A percentile compares a stretch with the other conserved stretches of the same genome.
Conservation (phyloP, 1,284 basidiomycete species). For the Rhodotorula sp. region DNA sequence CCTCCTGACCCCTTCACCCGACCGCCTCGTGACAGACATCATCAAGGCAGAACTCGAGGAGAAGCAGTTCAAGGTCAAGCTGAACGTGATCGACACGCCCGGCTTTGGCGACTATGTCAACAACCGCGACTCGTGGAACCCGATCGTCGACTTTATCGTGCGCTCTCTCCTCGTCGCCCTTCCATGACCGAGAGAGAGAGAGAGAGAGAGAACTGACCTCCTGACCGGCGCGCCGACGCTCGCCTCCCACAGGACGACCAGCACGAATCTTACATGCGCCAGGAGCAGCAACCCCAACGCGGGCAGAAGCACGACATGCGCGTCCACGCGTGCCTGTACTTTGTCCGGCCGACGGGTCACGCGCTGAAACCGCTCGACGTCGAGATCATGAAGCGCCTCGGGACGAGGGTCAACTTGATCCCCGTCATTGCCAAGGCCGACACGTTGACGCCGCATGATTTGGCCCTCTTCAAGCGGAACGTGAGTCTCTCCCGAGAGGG, state of each 20-base stretch:
- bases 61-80: slow-evolving; percentile 98
- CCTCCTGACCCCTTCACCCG: too few species aligned
- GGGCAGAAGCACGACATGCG: slow-evolving; percentile 89
- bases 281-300: slow-evolving; percentile 96
- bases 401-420: slow-evolving; percentile 92
- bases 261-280: slow-evolving; percentile 98
- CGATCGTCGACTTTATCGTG: slow-evolving; percentile 93
- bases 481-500: slow-evolving; percentile 54
- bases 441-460: slow-evolving; percentile 89
- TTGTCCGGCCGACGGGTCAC: slow-evolving; percentile 85
- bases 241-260: slow-evolving; percentile 71
- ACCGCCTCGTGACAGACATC: slow-evolving; percentile 43
- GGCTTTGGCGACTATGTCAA: slow-evolving; percentile 99
- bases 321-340: slow-evolving; percentile 97
- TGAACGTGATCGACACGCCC: slow-evolving; percentile 97
- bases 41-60: slow-evolving; percentile 81
- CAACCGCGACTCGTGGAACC: slow-evolving; percentile 97
- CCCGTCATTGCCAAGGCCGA: slow-evolving; percentile 98
- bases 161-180: neutral
- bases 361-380: slow-evolving; percentile 97
- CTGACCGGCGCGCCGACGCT: neutral
- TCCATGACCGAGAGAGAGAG: neutral
- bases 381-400: slow-evolving; percentile 97
- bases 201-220: neutral
- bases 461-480: slow-evolving; percentile 87